Base-by-base conservation (phyloP, 2,329 filamentous ascomycete genomes). In the Fusarium nisikadoi region DNA sequence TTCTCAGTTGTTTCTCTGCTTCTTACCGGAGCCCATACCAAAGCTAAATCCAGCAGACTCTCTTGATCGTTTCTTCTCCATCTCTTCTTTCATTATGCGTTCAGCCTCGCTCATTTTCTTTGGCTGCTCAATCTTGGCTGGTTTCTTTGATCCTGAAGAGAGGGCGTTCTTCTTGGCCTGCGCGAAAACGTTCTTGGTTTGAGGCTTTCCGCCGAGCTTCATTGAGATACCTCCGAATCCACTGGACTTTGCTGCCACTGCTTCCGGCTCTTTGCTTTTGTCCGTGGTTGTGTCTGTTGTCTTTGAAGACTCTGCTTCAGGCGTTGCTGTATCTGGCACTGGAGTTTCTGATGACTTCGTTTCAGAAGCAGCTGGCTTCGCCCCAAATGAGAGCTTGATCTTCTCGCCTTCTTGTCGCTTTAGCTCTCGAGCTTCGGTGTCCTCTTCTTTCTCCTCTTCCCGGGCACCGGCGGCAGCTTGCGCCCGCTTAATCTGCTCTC, bases 101-200 rank as follows among this genome's bases (percentile, higher is more conserved):
- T 95, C 94, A 6, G 91, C 92, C 79, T 97, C 94, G 76, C 93
- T 95, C 88, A 97, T 95, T 77, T 93, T 96, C 85, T 93, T 94
- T 4, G 90, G 91, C 60, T 88, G 87, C 68, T 90, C 89, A 7
- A 88, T 82, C 16, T 85, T 86, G 36, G 83, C 76, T 2, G 80
- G 70, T 79, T 93, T 94, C 81, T 94, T 94, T 6, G 86, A 83
- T 3, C 88, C 87, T 1, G 83, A 83, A 1, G 81, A 79, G 4
- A 94, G 83, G 0, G 91, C 90, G 71, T 95, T 95, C 83, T 94
- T 95, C 78, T 88, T 88, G 11, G 85, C 84, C 31, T 84, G 83
- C 5, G 85, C 84, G 73, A 97, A 96, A 1, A 96, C 93, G 71
- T 95, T 95, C 81, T 94, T 94, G 2, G 89, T 84, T 75, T 92